These are phyloP conservation scores for Serendipita sp. DNA, from an alignment of 768 basidiomycete species.

Conservation along the genomic window DNA sequence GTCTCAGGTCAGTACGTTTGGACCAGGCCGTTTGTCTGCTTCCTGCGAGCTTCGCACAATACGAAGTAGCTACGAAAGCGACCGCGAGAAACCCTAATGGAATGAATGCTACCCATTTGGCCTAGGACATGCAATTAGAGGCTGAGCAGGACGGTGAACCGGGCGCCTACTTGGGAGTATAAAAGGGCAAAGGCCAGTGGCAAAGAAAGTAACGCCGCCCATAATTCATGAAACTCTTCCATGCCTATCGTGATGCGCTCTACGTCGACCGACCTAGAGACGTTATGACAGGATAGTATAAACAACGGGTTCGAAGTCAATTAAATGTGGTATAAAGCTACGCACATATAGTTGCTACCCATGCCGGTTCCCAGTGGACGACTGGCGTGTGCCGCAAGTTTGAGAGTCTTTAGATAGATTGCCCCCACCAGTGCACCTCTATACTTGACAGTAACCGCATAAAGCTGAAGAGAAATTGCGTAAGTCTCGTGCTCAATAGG, in stretches of 20 bases:
- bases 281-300: too few species aligned
- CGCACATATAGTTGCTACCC: constrained; percentile 8
- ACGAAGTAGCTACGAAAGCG: not conserved
- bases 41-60: not conserved
- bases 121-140: not conserved
- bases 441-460: not conserved
- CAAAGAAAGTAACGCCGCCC: not conserved
- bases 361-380: constrained; percentile 4
- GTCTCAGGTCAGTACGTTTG: not conserved
- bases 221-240: constrained; percentile 5
- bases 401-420: constrained; percentile 7
- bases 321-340: too few species aligned
- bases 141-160: too few species aligned
- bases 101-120: constrained; percentile 3
- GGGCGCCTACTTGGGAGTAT: constrained; percentile 2
- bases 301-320: too few species aligned
- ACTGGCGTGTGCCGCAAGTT: not conserved
- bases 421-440: not conserved
- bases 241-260: constrained; percentile 7
- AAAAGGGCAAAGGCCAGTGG: constrained; percentile 2
- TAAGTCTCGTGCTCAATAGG: not conserved
- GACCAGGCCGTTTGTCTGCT: constrained; percentile 4
- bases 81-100: constrained; percentile 1
- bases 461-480: not conserved
- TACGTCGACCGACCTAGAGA: constrained; percentile 4